A percentile compares a stretch with the other conserved stretches of the same genome.
Evolutionary conservation across 2,329 filamentous ascomycete species (phyloP).

Genomic region (Penicillium verrucosum): DNA sequence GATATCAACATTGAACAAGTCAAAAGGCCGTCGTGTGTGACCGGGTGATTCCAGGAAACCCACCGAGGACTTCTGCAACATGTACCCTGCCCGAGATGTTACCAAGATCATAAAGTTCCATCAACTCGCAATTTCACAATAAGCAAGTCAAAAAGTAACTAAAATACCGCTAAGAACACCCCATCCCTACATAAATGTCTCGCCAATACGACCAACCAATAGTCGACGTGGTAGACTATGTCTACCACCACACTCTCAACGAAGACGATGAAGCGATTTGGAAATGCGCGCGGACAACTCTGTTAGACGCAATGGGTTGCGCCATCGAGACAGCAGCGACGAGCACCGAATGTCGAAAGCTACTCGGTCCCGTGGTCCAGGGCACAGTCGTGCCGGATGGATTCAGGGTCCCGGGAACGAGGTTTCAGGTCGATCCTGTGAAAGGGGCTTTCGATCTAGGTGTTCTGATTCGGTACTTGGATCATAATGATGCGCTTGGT

Average conservation of each 20-base stretch:
- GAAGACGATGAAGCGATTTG: constrained; percentile 17
- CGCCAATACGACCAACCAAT: constrained; percentile 41
- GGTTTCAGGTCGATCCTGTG: constrained; percentile 33
- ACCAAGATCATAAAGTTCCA: not conserved
- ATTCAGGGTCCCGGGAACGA: constrained; percentile 41
- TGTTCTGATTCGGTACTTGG: constrained; percentile 40
- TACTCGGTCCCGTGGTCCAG: constrained; percentile 17
- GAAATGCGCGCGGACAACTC: constrained; percentile 17
- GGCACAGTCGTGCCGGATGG: constrained; percentile 28
- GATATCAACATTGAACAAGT: not conserved
- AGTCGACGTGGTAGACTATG: constrained; percentile 22
- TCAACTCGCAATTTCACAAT: not conserved
- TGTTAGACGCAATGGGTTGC: constrained; percentile 28
- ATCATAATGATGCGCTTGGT: constrained; percentile 43
- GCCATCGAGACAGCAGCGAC: constrained; percentile 25
- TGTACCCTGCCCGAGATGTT: not conserved
- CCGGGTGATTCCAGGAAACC: not conserved
- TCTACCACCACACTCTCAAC: constrained; percentile 20
- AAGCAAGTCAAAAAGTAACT: not conserved
- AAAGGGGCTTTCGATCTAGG: constrained; percentile 43
- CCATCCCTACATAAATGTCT: constrained; percentile 9
- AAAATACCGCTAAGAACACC: not conserved
- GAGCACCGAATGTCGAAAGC: constrained; percentile 16
- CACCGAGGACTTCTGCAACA: not conserved
- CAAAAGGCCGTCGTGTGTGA: not conserved